Conservation (phyloP, 148 eudicot species). For the Chenopodium berlandieri region DNA sequence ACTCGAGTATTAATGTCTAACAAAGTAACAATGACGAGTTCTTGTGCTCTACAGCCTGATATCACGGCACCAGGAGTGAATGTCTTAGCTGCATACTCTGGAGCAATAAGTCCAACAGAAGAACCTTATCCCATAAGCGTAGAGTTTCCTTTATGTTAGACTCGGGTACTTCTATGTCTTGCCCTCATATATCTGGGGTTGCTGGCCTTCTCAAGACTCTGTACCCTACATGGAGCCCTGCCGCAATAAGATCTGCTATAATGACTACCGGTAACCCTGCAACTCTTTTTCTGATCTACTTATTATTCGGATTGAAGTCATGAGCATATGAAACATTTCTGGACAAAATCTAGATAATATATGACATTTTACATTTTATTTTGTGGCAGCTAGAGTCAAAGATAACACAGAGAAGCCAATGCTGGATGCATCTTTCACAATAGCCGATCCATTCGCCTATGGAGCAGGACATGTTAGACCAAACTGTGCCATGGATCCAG, state of each 20-base stretch:
- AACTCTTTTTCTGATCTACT: not conserved
- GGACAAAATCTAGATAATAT: too few relatives aligned
- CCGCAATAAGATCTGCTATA: conserved; percentile 65
- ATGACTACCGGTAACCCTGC: conserved; percentile 57
- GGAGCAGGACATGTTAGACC: conserved; percentile 69
- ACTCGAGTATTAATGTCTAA: too few relatives aligned
- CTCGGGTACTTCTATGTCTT: conserved; percentile 79
- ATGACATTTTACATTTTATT: too few relatives aligned
- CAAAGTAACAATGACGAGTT: too few relatives aligned
- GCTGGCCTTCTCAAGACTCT: conserved; percentile 55
- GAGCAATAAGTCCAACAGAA: conserved; percentile 37
- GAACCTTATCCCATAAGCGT: too few relatives aligned
- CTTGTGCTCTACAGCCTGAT: conserved; percentile 50
- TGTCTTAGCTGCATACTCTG: conserved; percentile 55
- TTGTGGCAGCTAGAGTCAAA: conserved; percentile 43
- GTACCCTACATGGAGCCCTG: conserved; percentile 63
- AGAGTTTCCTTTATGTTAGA: conserved; percentile 25
- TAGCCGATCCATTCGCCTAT: conserved; percentile 43
- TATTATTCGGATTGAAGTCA: too few relatives aligned
- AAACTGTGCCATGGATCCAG: conserved; percentile 56
- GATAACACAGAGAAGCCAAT: conserved; percentile 50
- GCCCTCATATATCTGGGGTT: conserved; percentile 68
- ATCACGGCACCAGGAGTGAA: conserved; percentile 78
- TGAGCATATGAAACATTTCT: too few relatives aligned
- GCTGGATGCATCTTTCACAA: conserved; percentile 3